These are phyloP conservation scores for Chloridella minuta DNA, from an alignment of 352 stramenopile genomes.

Conservation along the genomic window DNA sequence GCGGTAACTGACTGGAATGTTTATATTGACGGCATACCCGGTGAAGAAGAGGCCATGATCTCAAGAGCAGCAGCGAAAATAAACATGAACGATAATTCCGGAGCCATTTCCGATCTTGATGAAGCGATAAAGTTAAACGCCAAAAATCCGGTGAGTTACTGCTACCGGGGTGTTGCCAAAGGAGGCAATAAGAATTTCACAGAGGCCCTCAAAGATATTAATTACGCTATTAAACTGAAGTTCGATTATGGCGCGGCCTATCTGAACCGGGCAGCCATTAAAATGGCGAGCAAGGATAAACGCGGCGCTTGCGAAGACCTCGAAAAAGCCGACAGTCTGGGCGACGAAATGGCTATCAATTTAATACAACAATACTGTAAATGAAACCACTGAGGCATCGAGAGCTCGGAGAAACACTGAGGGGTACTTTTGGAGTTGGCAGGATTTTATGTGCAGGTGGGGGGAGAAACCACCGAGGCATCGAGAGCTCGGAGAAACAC, in stretches of 20 bases:
- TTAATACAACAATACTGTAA: not conserved
- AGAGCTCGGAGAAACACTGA: too few species aligned
- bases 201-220: not conserved
- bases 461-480: too few species aligned
- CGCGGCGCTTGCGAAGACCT: not conserved
- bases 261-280: not conserved
- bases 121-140: not conserved
- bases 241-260: not conserved
- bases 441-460: too few species aligned
- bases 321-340: not conserved
- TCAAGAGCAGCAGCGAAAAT: not conserved
- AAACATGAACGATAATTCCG: not conserved
- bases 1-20: not conserved
- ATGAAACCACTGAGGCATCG: too few species aligned
- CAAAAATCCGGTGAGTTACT: not conserved
- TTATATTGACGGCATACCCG: not conserved
- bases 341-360: not conserved
- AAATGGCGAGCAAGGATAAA: not conserved
- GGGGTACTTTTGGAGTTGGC: too few species aligned
- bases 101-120: not conserved
- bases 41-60: not conserved
- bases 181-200: not conserved
- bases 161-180: not conserved
- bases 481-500: too few species aligned
- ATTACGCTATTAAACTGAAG: constrained; percentile 7